Conservation (phyloP, 2,329 filamentous ascomycete genomes). For the Xylariomycetidae sp. region DNA sequence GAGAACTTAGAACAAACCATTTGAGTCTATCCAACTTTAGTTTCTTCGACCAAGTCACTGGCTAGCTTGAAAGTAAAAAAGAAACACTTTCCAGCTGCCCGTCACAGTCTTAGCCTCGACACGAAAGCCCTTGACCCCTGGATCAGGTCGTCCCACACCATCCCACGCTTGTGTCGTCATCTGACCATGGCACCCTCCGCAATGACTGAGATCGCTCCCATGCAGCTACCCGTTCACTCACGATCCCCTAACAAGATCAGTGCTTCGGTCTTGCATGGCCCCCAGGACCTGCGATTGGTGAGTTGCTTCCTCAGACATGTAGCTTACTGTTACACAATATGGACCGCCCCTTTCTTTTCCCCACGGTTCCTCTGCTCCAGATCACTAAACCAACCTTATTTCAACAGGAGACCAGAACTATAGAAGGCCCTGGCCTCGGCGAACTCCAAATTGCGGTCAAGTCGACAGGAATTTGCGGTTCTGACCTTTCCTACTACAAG, state of each 20-base stretch:
- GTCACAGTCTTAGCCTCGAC: too few relatives aligned
- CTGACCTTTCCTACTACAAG: constrained; percentile 67
- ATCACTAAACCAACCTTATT: constrained; percentile 12
- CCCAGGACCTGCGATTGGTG: constrained; percentile 54
- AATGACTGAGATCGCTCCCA: constrained; percentile 37
- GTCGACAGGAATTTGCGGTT: constrained; percentile 65
- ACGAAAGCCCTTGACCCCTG: too few relatives aligned
- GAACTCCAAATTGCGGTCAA: constrained; percentile 64
- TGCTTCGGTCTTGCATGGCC: constrained; percentile 54
- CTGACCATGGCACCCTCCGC: constrained; percentile 47
- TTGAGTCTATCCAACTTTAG: constrained; percentile 5
- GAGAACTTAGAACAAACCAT: too few relatives aligned
- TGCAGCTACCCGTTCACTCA: constrained; percentile 38
- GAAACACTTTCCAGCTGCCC: too few relatives aligned
- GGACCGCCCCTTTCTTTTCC: constrained; percentile 1
- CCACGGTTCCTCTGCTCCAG: background rate
- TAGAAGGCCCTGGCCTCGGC: constrained; percentile 41
- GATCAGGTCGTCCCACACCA: constrained; percentile 28
- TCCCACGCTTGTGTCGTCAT: constrained; percentile 30
- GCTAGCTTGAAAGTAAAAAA: too few relatives aligned
- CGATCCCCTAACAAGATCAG: constrained; percentile 40
- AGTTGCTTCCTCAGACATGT: constrained; percentile 22
- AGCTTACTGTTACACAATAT: constrained; percentile 28
- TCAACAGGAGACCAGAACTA: constrained; percentile 44
- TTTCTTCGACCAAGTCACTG: constrained; percentile 9